Conservation (phyloP, 2,329 filamentous ascomycete genomes). For the Fusarium xyrophilum region DNA sequence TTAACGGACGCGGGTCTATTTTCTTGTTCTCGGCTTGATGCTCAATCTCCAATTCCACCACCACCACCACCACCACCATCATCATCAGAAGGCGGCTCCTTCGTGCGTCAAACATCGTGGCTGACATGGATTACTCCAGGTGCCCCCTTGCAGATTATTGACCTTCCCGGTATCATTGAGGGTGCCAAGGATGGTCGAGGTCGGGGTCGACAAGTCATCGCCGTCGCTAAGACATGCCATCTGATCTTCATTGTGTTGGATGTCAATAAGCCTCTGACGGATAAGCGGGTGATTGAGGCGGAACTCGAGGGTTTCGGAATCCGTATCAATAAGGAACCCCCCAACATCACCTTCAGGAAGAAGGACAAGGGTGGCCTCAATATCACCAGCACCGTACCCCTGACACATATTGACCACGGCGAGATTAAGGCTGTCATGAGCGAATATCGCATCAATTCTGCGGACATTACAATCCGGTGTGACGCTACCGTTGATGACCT, state of each 20-base stretch:
- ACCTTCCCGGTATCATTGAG: slow-evolving; percentile 98
- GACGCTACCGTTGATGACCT: slow-evolving; percentile 97
- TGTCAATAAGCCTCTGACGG: slow-evolving; percentile 96
- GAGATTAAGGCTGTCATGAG: slow-evolving; percentile 98
- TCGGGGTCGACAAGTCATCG: slow-evolving; percentile 97
- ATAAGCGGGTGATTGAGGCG: slow-evolving; percentile 93
- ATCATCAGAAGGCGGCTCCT: slow-evolving; percentile 3
- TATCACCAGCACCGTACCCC: slow-evolving; percentile 91
- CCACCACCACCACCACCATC: neutral
- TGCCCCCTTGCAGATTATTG: slow-evolving; percentile 96
- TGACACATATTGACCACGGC: slow-evolving; percentile 91
- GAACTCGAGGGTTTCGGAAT: slow-evolving; percentile 98
- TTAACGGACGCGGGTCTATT: slow-evolving; percentile 1
- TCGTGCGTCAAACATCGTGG: slow-evolving; percentile 17
- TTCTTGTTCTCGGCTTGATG: slow-evolving; percentile 19
- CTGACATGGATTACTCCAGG: slow-evolving; percentile 51
- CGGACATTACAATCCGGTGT: slow-evolving; percentile 96
- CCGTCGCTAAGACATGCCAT: slow-evolving; percentile 98
- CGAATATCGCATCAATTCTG: slow-evolving; percentile 95
- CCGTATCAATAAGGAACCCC: slow-evolving; percentile 94
- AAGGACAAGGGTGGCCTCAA: slow-evolving; percentile 98
- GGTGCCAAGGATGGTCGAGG: slow-evolving; percentile 98
- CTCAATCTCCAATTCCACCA: slow-evolving; percentile 18
- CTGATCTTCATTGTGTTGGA: slow-evolving; percentile 98
- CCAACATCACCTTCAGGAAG: slow-evolving; percentile 99